These are phyloP conservation scores for Eucalyptus viminalis DNA, from an alignment of 345 rosid species.

Conservation along the genomic window DNA sequence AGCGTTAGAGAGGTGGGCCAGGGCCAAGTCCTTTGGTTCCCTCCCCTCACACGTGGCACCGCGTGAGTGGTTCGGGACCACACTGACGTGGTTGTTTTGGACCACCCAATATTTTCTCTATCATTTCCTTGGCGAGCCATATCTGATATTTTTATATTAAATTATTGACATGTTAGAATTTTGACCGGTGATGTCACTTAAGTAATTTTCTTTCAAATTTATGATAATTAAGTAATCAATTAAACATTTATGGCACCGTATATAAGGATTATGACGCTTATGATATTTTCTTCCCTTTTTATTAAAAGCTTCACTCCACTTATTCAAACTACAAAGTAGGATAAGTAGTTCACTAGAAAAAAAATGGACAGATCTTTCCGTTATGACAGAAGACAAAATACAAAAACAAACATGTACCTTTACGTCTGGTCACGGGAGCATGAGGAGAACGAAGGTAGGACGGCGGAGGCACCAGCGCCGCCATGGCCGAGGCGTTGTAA, in stretches of 20 bases:
- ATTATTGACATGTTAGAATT: neutral
- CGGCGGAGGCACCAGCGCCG: neutral
- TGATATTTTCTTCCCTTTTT: neutral
- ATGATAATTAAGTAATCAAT: neutral
- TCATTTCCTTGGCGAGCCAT: neutral
- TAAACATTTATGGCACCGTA: neutral
- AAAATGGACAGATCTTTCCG: neutral
- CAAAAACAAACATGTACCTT: neutral
- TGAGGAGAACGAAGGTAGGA: neutral
- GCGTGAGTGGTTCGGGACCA: no score
- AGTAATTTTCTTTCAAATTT: neutral
- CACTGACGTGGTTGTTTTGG: fast-evolving
- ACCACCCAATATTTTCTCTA: no score
- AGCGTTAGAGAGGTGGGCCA: no score
- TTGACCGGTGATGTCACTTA: neutral
- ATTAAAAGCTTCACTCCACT: neutral
- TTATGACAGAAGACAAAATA: neutral
- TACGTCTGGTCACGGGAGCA: neutral
- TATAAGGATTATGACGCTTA: neutral
- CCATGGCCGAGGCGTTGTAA: neutral
- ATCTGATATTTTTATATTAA: neutral
- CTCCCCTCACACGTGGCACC: no score
- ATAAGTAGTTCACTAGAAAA: neutral
- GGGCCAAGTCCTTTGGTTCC: no score
- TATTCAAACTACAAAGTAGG: neutral